Evolutionary conservation across 768 basidiomycete species (phyloP).

Genomic region (Agaricus blazei): DNA sequence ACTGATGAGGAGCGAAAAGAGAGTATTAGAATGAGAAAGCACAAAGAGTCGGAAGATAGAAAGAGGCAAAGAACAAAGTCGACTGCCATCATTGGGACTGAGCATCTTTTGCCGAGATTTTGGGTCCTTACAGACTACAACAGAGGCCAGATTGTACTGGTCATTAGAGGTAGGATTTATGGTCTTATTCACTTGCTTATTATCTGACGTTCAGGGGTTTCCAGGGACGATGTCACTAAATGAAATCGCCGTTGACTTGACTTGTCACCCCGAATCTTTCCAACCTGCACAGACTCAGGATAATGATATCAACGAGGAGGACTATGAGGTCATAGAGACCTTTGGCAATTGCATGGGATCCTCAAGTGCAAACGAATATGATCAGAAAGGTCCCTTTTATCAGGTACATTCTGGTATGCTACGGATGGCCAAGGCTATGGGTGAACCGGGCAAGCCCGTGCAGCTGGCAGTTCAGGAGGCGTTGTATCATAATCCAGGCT

Average conservation of each 20-base stretch:
- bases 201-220: not conserved
- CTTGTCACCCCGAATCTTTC: conserved; percentile 71
- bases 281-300: conserved; percentile 41
- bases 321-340: conserved; percentile 24
- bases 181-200: conserved; percentile 8
- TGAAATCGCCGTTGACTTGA: conserved; percentile 81
- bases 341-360: conserved; percentile 27
- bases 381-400: conserved; percentile 28
- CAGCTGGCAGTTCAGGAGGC: conserved; percentile 71
- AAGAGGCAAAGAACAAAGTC: conserved; percentile 39
- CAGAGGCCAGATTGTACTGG: conserved; percentile 69
- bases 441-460: conserved; percentile 68
- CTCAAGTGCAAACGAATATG: conserved; percentile 17
- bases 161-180: conserved; percentile 47
- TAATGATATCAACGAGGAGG: conserved; percentile 11
- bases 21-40: conserved; percentile 21
- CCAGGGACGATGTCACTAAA: conserved; percentile 79
- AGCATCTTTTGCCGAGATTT: conserved; percentile 74
- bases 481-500: conserved; percentile 60
- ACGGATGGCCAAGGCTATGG: conserved; percentile 77
- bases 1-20: conserved; percentile 15
- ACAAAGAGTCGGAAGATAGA: conserved; percentile 27
- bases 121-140: conserved; percentile 84
- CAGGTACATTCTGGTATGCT: conserved; percentile 80
- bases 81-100: conserved; percentile 58